Evolutionary conservation across 768 basidiomycete genomes (phyloP).

Genomic region (Leccinum longicurvipes): DNA sequence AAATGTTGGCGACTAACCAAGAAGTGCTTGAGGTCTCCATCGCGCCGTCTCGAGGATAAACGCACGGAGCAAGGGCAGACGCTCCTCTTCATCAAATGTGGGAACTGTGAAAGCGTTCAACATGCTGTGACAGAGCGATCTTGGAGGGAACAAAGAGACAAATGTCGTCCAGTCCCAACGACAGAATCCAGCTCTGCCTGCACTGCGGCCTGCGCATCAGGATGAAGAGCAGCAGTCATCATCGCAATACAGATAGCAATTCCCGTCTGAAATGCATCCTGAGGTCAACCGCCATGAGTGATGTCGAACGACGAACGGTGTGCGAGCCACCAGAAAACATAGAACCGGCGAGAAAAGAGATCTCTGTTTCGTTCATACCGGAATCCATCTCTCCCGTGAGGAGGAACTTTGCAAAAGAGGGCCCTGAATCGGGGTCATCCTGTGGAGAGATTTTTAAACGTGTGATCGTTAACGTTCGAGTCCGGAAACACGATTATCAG

Average conservation of each 20-base stretch:
- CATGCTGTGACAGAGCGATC: not conserved
- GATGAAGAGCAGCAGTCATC: constrained; percentile 47
- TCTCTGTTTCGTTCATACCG: constrained; percentile 47
- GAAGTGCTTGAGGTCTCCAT: constrained; percentile 30
- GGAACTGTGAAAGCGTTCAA: constrained; percentile 27
- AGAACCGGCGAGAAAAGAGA: constrained; percentile 53
- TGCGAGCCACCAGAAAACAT: constrained; percentile 59
- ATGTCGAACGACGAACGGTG: constrained; percentile 30
- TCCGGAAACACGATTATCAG: not conserved
- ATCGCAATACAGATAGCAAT: constrained; percentile 46
- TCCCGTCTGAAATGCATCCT: constrained; percentile 32
- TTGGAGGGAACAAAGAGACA: not conserved
- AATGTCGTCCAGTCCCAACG: constrained; percentile 34
- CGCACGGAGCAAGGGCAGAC: constrained; percentile 30
- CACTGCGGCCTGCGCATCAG: constrained; percentile 44
- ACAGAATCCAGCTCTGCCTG: constrained; percentile 53
- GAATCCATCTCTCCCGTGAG: constrained; percentile 46
- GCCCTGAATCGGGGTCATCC: constrained; percentile 20
- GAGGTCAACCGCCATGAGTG: not conserved
- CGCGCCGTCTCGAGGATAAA: constrained; percentile 35
- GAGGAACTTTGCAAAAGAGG: constrained; percentile 53
- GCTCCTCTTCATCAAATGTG: constrained; percentile 30
- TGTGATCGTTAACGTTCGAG: not conserved
- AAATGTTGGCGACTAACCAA: constrained; percentile 12
- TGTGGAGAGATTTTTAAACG: constrained; percentile 5